Evolutionary conservation across 257 asterid genomes (phyloP).

Genomic region (Solanum rostratum): DNA sequence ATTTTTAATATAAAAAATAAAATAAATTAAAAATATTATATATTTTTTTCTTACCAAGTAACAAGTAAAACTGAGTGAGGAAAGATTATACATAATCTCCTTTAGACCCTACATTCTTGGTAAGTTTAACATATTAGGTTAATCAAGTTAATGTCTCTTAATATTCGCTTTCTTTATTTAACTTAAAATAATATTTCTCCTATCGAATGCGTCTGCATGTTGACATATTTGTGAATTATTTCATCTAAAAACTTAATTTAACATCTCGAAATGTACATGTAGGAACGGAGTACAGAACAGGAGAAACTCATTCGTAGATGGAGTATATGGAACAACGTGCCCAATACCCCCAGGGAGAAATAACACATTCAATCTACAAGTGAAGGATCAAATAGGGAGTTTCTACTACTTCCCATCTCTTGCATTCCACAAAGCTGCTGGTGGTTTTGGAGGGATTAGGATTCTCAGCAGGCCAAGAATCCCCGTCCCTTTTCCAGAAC

Average conservation of each 20-base stretch:
- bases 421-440: slow-evolving; percentile 90
- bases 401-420: slow-evolving; percentile 81
- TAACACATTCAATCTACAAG: slow-evolving; percentile 80
- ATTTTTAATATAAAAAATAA: too few species aligned
- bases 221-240: background rate
- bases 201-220: background rate
- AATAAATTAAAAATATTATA: too few species aligned
- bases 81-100: background rate
- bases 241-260: background rate
- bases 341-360: slow-evolving; percentile 89
- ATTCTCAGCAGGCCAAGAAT: slow-evolving; percentile 78
- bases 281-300: slow-evolving; percentile 91
- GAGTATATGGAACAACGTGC: slow-evolving; percentile 90
- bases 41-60: background rate
- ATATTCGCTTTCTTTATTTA: too few species aligned
- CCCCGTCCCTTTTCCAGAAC: slow-evolving; percentile 75
- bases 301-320: slow-evolving; percentile 83
- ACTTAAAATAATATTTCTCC: too few species aligned
- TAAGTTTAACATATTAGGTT: background rate
- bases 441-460: slow-evolving; percentile 78
- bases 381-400: slow-evolving; percentile 96
- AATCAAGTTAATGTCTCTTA: background rate
- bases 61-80: too few species aligned
- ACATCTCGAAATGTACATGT: background rate
- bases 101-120: background rate